Base-by-base conservation (phyloP, 495 filamentous ascomycete genomes). In the Pyrenopolyporus hunteri region DNA sequence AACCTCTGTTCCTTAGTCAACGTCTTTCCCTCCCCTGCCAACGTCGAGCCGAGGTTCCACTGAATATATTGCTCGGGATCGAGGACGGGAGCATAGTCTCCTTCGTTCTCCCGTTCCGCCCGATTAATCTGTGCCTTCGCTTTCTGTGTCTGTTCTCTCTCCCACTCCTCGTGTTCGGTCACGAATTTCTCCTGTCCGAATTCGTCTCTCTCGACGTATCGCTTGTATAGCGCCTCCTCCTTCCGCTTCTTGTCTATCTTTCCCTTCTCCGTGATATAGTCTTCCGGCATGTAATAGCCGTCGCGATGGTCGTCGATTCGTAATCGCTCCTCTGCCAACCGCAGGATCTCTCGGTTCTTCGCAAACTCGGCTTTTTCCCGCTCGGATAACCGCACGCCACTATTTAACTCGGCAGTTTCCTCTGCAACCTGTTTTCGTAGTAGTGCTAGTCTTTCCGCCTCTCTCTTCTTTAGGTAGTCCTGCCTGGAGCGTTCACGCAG, bases 91-190 rank as follows among this genome's bases (percentile, higher is more conserved):
- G 97, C 94, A 72, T 98, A 98, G 43, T 97, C 86, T 5, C 89
- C 91, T 63, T 90, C 87, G 44, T 93, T 87, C n/a, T 87, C 84
- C 16, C 89, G 82, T 69, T 93, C 90, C 0, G 74, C 70, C 50
- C 85, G 81, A 48, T 85, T 80, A 57, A 97, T 90, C 70, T 97
- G 93, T 4, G 92, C 87, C 65, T 92, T 92, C 1, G 91, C 94
- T 73, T 95, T 95, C 61, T 88, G 83, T 4, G 88, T 87, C 72
- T 98, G 94, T 72, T 97, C 92, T 39, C 86, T 73, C 73, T 98
- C 94, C 93, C 92, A 98, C 71, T 97, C 91, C 54, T 98, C 91
- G 62, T 96, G 91, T 71, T 98, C 94, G 0, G 94, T 97, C 44
- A 97, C 81, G 65, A 90, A 96, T 62, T 87, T 85, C 72, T 98